Evolutionary conservation across 768 basidiomycete genomes (phyloP).

Genomic region (Suillus decipiens): DNA sequence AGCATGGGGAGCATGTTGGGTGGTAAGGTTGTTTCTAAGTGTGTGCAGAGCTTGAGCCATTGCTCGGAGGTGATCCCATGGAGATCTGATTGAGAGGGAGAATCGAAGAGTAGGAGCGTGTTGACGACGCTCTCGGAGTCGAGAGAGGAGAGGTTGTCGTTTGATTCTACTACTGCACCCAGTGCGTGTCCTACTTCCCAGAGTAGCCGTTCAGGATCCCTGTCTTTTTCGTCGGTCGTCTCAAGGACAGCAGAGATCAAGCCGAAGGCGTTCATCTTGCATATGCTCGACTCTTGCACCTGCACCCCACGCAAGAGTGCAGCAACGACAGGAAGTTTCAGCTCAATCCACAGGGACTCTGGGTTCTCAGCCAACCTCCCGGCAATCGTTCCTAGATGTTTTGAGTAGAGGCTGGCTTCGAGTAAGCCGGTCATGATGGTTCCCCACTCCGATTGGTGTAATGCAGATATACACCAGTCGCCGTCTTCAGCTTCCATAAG

Average conservation of each 20-base stretch:
- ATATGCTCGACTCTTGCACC: constrained; percentile 23
- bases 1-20: constrained; percentile 1
- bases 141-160: constrained; percentile 29
- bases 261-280: constrained; percentile 28
- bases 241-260: constrained; percentile 27
- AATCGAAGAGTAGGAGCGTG: constrained; percentile 61
- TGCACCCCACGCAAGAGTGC: constrained; percentile 33
- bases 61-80: constrained; percentile 48
- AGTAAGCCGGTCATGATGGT: constrained; percentile 1
- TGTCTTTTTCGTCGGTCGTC: constrained; percentile 25
- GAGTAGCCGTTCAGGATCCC: constrained; percentile 27
- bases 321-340: constrained; percentile 38
- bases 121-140: constrained; percentile 42
- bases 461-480: constrained; percentile 2
- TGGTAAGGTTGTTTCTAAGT: not conserved
- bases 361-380: not conserved
- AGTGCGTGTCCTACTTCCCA: constrained; percentile 42
- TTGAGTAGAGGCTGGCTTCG: not conserved
- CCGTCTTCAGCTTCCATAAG: constrained; percentile 30
- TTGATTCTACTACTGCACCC: constrained; percentile 29
- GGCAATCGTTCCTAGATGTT: constrained; percentile 6
- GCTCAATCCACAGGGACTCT: constrained; percentile 2
- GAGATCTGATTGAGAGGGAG: constrained; percentile 46
- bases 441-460: not conserved
- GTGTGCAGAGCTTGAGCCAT: constrained; percentile 45